Evolutionary conservation across 2,329 filamentous ascomycete genomes (phyloP), one percentile per base, ranked within the genome.

Genomic region (Sclerotinia subarctica): DNA sequence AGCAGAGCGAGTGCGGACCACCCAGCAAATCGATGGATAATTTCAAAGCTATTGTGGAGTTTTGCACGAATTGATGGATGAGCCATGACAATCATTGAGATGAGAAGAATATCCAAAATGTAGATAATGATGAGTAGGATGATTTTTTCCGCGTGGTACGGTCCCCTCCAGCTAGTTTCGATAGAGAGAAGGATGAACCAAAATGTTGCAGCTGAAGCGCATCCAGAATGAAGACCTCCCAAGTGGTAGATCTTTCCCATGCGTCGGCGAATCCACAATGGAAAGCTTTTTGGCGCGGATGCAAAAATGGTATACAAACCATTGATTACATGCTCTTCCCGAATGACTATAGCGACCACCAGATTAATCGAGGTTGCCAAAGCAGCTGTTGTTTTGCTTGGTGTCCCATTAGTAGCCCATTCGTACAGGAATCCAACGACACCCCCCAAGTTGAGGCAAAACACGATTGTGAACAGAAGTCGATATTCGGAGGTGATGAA

Each of bases 11-110:
- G 80, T 13, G 86, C 82, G 15, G 83, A 81, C 90, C 90, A 93
- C n/a, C 90, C 90, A 6, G 84, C 84, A 77, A 90, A 93, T 59
- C 90, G 88, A 78, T 93, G 91, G 58, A 85, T 84, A 59, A 85
- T 79, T 79, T 93, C 91, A 75, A 92, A 93, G 68, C 83, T 78
- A 78, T 93, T 85, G 79, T 93, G 90, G 70, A 83, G 81, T 58
- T 81, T 83, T 72, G 82, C 81, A 29, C 91, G 86, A 72, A 93
- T 82, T 13, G 78, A 76, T 3, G 91, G 90, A 76, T 89, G 84
- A 2, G 91, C 88, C 64, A 87, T 85, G 58, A 81, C 78, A 63
- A 90, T 81, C 74, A 93, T 89, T 51, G 80, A 74, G 67, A 85
- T 73, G 72, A 91, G 81, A 63, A 92, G 80, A 2, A 80, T 76